Percentiles rank a stretch among this genome's conserved stretches.
These are phyloP conservation scores for Nemophila menziesii DNA, from an alignment of 257 asterid genomes.

Conservation along the genomic window DNA sequence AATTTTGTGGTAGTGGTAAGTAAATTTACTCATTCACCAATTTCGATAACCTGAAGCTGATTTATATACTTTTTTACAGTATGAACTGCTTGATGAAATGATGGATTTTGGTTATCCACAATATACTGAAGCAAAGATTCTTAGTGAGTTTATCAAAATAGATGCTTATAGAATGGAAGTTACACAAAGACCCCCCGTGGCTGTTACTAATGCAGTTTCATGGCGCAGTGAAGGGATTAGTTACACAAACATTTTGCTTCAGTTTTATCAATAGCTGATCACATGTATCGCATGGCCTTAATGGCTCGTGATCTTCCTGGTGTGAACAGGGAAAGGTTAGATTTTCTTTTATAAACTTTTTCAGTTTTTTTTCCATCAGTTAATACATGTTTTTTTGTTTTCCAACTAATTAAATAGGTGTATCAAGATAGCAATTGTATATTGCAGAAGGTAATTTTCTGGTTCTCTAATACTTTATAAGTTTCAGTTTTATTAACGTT, in stretches of 20 bases:
- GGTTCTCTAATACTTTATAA: too few relatives aligned
- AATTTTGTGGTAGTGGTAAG: conserved; percentile 37
- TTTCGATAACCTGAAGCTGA: conserved; percentile 10
- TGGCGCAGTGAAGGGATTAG: conserved; percentile 33
- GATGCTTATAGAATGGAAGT: conserved; percentile 34
- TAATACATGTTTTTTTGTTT: neutral
- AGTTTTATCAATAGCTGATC: conserved; percentile 96
- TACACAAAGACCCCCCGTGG: conserved; percentile 34
- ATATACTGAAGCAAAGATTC: conserved; percentile 30
- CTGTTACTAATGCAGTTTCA: conserved; percentile 34
- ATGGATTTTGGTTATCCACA: conserved; percentile 36
- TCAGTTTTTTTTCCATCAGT: neutral
- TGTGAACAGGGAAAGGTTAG: conserved; percentile 85
- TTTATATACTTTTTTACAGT: conserved; percentile 14
- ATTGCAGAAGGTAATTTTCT: conserved; percentile 93
- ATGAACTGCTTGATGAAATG: conserved; percentile 29
- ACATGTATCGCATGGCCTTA: conserved; percentile 92
- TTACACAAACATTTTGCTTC: too few relatives aligned
- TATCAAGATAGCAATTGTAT: conserved; percentile 73
- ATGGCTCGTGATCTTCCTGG: conserved; percentile 88
- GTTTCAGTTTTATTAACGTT: too few relatives aligned
- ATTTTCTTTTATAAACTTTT: conserved; percentile 1
- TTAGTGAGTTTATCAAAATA: conserved; percentile 30
- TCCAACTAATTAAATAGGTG: conserved; percentile 37
- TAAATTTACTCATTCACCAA: neutral